Conservation (phyloP, 768 basidiomycete species). For the Porphyrellus cyaneotinctus region DNA sequence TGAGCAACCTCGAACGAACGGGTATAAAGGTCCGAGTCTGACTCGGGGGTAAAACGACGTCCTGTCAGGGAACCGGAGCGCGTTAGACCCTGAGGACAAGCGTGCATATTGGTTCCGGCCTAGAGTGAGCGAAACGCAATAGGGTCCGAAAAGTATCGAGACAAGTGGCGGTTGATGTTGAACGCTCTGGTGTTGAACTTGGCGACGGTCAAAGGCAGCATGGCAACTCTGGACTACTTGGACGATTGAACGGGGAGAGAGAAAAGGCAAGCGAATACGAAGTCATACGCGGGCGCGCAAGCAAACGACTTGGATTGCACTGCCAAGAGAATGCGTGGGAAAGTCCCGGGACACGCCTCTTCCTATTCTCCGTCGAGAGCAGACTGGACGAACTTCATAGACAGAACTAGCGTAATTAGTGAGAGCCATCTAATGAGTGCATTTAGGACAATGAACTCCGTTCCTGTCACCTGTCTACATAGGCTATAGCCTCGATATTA, state of each 20-base stretch:
- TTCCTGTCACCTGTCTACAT: not conserved
- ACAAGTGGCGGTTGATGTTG: constrained; percentile 34
- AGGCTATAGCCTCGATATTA: not conserved
- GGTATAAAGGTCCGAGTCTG: not conserved
- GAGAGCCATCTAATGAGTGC: not conserved
- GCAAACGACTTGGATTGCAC: constrained; percentile 7
- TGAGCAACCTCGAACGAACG: not conserved
- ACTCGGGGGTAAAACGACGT: not conserved
- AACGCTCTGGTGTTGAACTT: constrained; percentile 28
- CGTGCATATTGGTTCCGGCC: constrained; percentile 32
- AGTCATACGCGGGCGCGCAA: constrained; percentile 21
- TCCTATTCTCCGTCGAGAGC: not conserved
- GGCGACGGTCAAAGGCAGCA: constrained; percentile 6
- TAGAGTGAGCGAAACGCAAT: constrained; percentile 41
- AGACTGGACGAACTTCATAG: too few species aligned
- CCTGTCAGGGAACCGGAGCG: not conserved
- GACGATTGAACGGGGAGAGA: constrained; percentile 24
- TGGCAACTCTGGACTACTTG: constrained; percentile 23
- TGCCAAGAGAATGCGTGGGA: not conserved
- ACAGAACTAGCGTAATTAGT: too few species aligned
- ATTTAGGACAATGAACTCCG: not conserved
- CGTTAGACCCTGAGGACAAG: constrained; percentile 32
- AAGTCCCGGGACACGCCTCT: not conserved
- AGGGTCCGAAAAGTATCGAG: constrained; percentile 34
- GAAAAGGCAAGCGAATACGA: not conserved